Conservation (phyloP, 257 asterid genomes). For the Capsicum chinense region DNA sequence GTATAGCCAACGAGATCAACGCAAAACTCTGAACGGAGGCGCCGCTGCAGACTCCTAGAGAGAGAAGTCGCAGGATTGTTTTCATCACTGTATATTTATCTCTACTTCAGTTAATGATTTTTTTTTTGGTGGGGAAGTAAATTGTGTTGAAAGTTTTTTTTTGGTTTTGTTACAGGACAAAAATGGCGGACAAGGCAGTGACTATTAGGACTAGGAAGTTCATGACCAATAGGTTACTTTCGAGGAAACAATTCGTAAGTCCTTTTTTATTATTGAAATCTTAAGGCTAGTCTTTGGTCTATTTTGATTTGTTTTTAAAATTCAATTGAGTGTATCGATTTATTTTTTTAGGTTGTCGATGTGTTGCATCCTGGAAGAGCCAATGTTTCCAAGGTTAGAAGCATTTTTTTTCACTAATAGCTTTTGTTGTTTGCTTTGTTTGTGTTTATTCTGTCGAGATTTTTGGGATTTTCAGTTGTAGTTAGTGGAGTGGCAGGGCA, state of each 20-base stretch:
- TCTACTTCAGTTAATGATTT: neutral
- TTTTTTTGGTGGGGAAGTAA: no score
- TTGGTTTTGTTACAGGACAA: neutral
- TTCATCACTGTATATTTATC: no score
- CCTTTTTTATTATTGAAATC: neutral
- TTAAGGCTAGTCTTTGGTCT: neutral
- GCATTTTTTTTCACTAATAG: neutral
- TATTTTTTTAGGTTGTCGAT: constrained; percentile 60
- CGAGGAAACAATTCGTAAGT: constrained; percentile 86
- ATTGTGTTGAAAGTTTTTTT: constrained; percentile 3
- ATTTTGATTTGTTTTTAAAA: neutral
- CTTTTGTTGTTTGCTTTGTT: neutral
- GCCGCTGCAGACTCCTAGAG: neutral
- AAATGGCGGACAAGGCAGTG: constrained; percentile 95
- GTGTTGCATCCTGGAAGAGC: constrained; percentile 93
- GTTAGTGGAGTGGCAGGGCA: neutral
- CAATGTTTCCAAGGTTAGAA: constrained; percentile 82
- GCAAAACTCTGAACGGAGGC: constrained; percentile 13
- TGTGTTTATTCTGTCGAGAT: no score
- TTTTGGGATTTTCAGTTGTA: neutral
- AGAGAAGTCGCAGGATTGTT: constrained; percentile 14
- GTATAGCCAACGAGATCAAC: neutral
- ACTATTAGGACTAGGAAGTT: constrained; percentile 88
- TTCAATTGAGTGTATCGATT: neutral
- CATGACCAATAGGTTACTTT: constrained; percentile 86